Conservation (phyloP, 148 eudicot genomes). For the Vaccinium corymbosum region DNA sequence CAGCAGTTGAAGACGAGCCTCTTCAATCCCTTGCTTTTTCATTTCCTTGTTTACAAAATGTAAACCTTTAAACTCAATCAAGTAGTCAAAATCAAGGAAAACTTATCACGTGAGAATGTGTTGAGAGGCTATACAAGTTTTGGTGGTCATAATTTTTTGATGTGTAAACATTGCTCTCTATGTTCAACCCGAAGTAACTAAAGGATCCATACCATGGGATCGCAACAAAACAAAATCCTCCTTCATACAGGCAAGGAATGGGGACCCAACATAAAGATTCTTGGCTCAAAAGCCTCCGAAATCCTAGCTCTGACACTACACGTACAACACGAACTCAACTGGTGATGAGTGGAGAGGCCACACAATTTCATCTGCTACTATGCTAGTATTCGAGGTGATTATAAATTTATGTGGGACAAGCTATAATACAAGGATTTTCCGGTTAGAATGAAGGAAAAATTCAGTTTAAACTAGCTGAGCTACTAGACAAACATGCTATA, state of each 20-base stretch:
- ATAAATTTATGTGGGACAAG: neutral
- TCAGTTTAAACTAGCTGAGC: neutral
- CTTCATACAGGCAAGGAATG: neutral
- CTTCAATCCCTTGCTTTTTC: conserved; percentile 53
- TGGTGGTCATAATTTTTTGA: neutral
- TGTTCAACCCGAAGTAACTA: neutral
- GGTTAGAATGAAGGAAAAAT: neutral
- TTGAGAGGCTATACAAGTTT: neutral
- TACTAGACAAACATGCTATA: neutral
- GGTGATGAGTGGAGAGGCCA: neutral
- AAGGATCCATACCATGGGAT: neutral
- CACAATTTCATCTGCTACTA: neutral
- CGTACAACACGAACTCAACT: neutral
- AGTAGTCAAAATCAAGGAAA: neutral
- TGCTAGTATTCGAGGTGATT: neutral
- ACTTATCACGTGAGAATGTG: neutral
- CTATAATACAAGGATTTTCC: neutral
- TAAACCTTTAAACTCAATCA: neutral
- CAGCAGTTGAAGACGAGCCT: conserved; percentile 56
- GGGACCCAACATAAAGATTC: neutral
- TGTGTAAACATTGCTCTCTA: neutral
- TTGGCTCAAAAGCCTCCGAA: neutral
- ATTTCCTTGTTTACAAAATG: conserved; percentile 46
- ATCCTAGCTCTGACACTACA: neutral
- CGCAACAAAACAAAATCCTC: neutral